Evolutionary conservation across 345 rosid species (phyloP).

Genomic region (Arabidopsis suecica): DNA sequence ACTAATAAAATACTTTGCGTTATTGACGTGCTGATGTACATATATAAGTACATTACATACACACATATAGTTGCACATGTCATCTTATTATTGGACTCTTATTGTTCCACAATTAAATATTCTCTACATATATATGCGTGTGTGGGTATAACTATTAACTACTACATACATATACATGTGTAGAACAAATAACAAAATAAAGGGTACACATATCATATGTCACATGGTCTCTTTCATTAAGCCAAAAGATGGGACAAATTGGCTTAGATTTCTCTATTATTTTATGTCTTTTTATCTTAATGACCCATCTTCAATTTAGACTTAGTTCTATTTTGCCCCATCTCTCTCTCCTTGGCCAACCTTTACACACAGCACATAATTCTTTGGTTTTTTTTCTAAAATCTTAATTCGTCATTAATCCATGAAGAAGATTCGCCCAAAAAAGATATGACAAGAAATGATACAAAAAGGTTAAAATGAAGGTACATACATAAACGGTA

Average conservation of each 20-base stretch:
- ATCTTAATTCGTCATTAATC: conserved; percentile 14
- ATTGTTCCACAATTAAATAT: conserved; percentile 17
- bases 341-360: conserved; percentile 35
- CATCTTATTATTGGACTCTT: conserved; percentile 37
- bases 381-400: no score
- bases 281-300: conserved; percentile 19
- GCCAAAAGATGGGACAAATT: conserved; percentile 45
- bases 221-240: conserved; percentile 42
- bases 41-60: neutral
- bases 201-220: conserved; percentile 39
- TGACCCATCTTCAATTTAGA: conserved; percentile 37
- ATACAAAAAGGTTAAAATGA: conserved; percentile 8
- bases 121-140: conserved; percentile 11
- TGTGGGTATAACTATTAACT: neutral
- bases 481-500: conserved; percentile 21
- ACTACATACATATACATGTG: conserved; percentile 23
- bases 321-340: conserved; percentile 36
- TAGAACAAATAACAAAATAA: conserved; percentile 5
- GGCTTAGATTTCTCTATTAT: conserved; percentile 10
- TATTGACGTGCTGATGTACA: conserved; percentile 1
- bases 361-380: conserved; percentile 20
- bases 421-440: conserved; percentile 3
- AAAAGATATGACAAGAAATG: neutral
- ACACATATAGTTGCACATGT: conserved; percentile 26
- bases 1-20: conserved; percentile 19